phyloP scores from a whole-genome alignment of 2,329 filamentous ascomycete genomes.

The Aspergillus spinulosporus region DNA sequence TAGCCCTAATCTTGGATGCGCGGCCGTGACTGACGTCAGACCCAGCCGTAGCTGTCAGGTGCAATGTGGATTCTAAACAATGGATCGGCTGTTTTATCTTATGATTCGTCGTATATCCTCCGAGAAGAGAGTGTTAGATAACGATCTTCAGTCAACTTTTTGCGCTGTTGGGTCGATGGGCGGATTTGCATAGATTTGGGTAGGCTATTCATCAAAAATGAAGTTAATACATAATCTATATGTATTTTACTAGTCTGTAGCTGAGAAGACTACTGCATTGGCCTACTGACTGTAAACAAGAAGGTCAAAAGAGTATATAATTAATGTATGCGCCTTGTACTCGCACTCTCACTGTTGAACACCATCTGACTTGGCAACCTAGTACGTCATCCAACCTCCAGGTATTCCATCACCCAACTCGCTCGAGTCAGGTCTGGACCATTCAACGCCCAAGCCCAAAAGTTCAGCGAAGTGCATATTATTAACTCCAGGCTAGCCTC shows the following conservation, averaged over 20 bases:
- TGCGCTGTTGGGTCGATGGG: no score
- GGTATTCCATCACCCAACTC: background rate
- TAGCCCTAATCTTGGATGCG: background rate
- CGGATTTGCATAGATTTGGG: background rate
- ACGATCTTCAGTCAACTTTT: background rate
- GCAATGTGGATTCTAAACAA: background rate
- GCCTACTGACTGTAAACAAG: no score
- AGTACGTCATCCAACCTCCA: conserved; percentile 3
- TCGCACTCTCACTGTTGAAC: background rate
- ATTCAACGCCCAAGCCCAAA: background rate
- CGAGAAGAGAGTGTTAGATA: background rate
- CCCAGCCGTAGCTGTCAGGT: background rate
- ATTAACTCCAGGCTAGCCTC: background rate
- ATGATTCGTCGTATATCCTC: conserved; percentile 3
- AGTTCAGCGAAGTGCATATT: background rate
- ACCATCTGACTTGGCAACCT: background rate
- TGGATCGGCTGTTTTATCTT: background rate
- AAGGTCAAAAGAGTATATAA: no score
- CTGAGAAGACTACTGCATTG: no score
- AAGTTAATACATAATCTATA: no score
- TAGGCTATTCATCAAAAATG: no score
- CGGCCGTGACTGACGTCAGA: conserved; percentile 3
- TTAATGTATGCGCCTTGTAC: background rate
- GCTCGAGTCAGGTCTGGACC: background rate
- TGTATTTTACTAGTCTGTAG: no score